These are phyloP conservation scores for Fusarium sp. DNA, from an alignment of 2,329 filamentous ascomycete species.

Conservation along the genomic window DNA sequence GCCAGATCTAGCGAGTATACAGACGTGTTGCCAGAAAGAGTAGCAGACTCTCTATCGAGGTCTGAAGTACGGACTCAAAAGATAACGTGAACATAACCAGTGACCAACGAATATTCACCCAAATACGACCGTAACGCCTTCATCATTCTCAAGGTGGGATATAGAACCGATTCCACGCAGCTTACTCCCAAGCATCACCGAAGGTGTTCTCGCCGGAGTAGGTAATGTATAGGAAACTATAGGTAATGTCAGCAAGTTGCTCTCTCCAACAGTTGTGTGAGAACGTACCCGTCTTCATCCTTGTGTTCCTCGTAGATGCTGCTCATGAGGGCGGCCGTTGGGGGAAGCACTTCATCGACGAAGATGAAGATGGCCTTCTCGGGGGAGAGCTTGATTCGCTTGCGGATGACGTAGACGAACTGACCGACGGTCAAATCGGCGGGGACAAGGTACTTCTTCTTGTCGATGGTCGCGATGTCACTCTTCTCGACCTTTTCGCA, in stretches of 20 bases:
- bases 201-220: conserved; percentile 99
- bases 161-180: conserved; percentile 30
- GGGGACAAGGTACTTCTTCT: conserved; percentile 99
- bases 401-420: conserved; percentile 99
- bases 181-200: conserved; percentile 57
- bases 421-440: conserved; percentile 98
- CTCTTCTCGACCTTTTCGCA: conserved; percentile 99
- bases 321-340: conserved; percentile 97
- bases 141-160: conserved; percentile 42
- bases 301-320: conserved; percentile 99
- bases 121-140: conserved; percentile 50
- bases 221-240: conserved; percentile 96
- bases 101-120: conserved; percentile 41
- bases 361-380: conserved; percentile 99
- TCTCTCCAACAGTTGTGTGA: neutral
- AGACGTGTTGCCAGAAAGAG: conserved; percentile 19
- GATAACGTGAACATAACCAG: conserved; percentile 42
- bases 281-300: conserved; percentile 73
- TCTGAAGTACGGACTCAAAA: conserved; percentile 30
- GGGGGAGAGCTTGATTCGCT: conserved; percentile 98
- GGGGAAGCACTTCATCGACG: conserved; percentile 96
- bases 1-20: conserved; percentile 3
- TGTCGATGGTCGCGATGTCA: conserved; percentile 99
- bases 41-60: conserved; percentile 36
- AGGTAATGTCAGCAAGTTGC: conserved; percentile 26